These are phyloP conservation scores for Geranium rotundifolium DNA, from an alignment of 345 rosid genomes.

Conservation along the genomic window DNA sequence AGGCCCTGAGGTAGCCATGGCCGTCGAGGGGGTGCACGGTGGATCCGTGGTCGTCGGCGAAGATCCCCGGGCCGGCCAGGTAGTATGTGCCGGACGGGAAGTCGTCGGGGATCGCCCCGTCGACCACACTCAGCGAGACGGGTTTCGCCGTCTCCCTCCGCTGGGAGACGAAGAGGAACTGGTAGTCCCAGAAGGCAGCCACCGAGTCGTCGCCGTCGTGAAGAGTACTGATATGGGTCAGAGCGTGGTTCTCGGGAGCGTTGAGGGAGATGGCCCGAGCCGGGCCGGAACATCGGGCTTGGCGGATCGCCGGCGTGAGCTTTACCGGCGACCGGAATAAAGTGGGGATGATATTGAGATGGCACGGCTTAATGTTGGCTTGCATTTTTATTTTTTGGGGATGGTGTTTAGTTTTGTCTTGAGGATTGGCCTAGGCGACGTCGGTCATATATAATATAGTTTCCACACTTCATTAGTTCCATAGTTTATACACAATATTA, in stretches of 20 bases:
- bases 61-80: slow-evolving; percentile 75
- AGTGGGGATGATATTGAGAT: slow-evolving; percentile 18
- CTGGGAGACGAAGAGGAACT: slow-evolving; percentile 66
- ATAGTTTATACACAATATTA: too few relatives aligned
- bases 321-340: slow-evolving; percentile 25
- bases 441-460: too few relatives aligned
- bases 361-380: too few relatives aligned
- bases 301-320: slow-evolving; percentile 14
- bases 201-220: slow-evolving; percentile 27
- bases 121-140: slow-evolving; percentile 27
- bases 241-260: slow-evolving; percentile 14
- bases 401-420: too few relatives aligned
- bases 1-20: slow-evolving; percentile 80
- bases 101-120: slow-evolving; percentile 53
- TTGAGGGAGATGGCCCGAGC: slow-evolving; percentile 45
- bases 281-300: slow-evolving; percentile 8
- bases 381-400: too few relatives aligned
- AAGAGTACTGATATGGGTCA: slow-evolving; percentile 3
- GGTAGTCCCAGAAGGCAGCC: slow-evolving; percentile 80
- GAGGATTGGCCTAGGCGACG: too few relatives aligned
- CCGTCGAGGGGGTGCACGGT: slow-evolving; percentile 89
- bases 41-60: slow-evolving; percentile 80
- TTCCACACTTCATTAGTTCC: too few relatives aligned
- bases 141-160: slow-evolving; percentile 49
- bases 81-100: slow-evolving; percentile 84